Percentiles rank a stretch among this genome's conserved stretches.
These are phyloP conservation scores for Alternaria dauci DNA, from an alignment of 2,329 filamentous ascomycete genomes.

Conservation along the genomic window DNA sequence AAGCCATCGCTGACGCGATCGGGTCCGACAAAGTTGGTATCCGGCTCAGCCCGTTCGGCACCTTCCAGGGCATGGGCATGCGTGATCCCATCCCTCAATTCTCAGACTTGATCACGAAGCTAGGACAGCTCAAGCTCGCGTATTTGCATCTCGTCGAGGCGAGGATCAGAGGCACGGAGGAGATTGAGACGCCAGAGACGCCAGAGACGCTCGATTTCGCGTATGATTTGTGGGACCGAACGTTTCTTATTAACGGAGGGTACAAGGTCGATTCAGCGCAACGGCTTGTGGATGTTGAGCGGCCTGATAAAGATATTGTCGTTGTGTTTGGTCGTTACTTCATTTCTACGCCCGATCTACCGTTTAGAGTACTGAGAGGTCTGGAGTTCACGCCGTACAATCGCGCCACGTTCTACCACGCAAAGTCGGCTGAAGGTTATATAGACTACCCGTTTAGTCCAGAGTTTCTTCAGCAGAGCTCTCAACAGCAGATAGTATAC, in stretches of 20 bases:
- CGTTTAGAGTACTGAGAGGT: slow-evolving; percentile 53
- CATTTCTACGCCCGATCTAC: slow-evolving; percentile 57
- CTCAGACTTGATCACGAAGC: background rate
- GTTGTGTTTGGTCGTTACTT: slow-evolving; percentile 57
- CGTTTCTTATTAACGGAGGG: no score
- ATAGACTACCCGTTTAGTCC: no score
- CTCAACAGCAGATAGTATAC: no score
- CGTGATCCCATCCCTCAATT: slow-evolving; percentile 52
- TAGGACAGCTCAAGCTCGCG: background rate
- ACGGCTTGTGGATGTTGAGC: no score
- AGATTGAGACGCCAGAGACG: slow-evolving; percentile 16
- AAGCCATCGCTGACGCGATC: slow-evolving; percentile 58
- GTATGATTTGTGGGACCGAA: slow-evolving; percentile 10
- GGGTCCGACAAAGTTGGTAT: slow-evolving; percentile 65
- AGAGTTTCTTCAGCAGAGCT: no score
- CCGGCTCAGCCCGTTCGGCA: slow-evolving; percentile 67
- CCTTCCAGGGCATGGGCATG: slow-evolving; percentile 71
- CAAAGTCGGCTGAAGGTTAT: no score
- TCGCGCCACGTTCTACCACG: no score
- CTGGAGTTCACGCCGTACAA: slow-evolving; percentile 37
- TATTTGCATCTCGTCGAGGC: slow-evolving; percentile 10
- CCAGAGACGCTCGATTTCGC: slow-evolving; percentile 21
- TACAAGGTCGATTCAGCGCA: no score
- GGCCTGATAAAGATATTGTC: slow-evolving; percentile 8
- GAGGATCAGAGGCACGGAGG: slow-evolving; percentile 14